Percentiles rank a stretch among this genome's conserved stretches.
Conservation (phyloP, 352 stramenopile species). For the Globisporangium perplexum region DNA sequence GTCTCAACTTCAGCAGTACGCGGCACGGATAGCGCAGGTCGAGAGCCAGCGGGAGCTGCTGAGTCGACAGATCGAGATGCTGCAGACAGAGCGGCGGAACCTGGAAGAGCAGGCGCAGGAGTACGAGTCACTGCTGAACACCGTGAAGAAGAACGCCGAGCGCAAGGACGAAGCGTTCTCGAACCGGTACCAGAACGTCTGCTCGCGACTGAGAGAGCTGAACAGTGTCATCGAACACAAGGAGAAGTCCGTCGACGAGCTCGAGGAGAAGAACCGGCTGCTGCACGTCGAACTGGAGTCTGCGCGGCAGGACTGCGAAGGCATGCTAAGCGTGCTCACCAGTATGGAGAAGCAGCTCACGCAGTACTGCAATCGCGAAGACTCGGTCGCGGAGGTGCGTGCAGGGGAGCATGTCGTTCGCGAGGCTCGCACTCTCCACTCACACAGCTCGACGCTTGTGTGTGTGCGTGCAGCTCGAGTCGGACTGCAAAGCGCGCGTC, state of each 20-base stretch:
- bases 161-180: constrained; percentile 60
- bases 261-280: constrained; percentile 33
- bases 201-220: constrained; percentile 53
- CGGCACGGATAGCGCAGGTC: constrained; percentile 52
- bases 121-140: constrained; percentile 53
- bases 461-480: constrained; percentile 46
- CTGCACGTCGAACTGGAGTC: constrained; percentile 52
- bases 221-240: constrained; percentile 51
- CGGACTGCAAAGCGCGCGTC: constrained; percentile 60
- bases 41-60: constrained; percentile 51
- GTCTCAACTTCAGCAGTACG: constrained; percentile 63
- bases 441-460: neutral
- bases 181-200: constrained; percentile 66
- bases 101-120: constrained; percentile 49
- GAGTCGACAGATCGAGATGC: constrained; percentile 24
- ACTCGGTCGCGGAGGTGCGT: constrained; percentile 61
- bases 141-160: constrained; percentile 54
- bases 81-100: constrained; percentile 23
- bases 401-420: neutral
- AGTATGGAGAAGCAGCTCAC: constrained; percentile 82
- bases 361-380: constrained; percentile 67
- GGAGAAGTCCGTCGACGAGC: constrained; percentile 40
- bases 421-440: too few species aligned
- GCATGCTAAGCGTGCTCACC: constrained; percentile 77
- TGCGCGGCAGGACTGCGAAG: constrained; percentile 74